Evolutionary conservation across 2,329 filamentous ascomycete species (phyloP).

Genomic region (Sporothrix dimorphospora): DNA sequence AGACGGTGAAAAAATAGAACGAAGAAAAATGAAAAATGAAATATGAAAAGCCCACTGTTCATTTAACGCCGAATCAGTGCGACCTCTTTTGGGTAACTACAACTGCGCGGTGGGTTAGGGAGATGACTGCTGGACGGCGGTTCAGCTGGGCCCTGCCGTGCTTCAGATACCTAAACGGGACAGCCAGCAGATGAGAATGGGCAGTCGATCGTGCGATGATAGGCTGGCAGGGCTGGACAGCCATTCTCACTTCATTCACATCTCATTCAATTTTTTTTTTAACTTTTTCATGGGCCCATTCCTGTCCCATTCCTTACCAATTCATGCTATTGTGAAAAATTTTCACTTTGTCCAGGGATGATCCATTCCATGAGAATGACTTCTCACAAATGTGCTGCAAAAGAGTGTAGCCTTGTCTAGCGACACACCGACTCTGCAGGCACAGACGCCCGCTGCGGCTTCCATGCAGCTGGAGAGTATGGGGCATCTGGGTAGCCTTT

Average conservation of each 20-base stretch:
- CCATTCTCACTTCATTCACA: background rate
- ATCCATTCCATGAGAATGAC: background rate
- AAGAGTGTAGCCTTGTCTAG: background rate
- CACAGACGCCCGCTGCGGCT: constrained; percentile 8
- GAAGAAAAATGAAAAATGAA: background rate
- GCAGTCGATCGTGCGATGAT: background rate
- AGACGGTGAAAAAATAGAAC: constrained; percentile 10
- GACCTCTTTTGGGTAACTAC: background rate
- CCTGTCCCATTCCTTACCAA: background rate
- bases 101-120: background rate
- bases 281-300: background rate
- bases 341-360: background rate
- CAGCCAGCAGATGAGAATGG: background rate
- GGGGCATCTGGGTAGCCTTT: background rate
- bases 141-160: constrained; percentile 9
- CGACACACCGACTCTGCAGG: constrained; percentile 9
- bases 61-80: background rate
- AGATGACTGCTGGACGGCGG: background rate
- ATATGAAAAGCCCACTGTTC: background rate
- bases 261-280: background rate
- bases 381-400: background rate
- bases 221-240: background rate
- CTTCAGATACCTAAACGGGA: constrained; percentile 18
- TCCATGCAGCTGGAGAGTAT: background rate
- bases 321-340: background rate